Base-by-base conservation (phyloP, 2,329 filamentous ascomycete species). In the Metarhizium guizhouense region DNA sequence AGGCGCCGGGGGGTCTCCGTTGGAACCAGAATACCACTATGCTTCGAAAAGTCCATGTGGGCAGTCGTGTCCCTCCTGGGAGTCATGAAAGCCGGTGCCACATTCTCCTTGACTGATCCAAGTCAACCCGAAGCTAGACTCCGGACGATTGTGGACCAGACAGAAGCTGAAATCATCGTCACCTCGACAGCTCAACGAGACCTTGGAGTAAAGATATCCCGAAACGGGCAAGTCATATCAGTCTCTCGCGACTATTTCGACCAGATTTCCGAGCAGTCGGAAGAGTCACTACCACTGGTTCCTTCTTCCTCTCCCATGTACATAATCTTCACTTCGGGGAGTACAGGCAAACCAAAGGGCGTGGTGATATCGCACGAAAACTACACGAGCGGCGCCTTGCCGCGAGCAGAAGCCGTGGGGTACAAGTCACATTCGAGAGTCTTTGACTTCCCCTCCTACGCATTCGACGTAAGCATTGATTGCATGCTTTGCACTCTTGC, bases 241-340 rank as follows among this genome's bases (percentile, higher is more conserved):
- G 61, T 73, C n/a, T 47, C 6, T n/a, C n/a, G 43, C 16, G 60
- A 66, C 5, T 62, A 66, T 42, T 60, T 68, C 42, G 62, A 65
- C 51, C 57, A 53, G 18, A 18, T 61, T 57, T 14, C 57, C 54
- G 16, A 58, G 56, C 34, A 57, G 57, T 7, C 56, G 59, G 3
- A 61, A 49, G 40, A 59, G 52, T 40, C 51, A 10, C 62, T 74
- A 1, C 72, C 73, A 0, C 51, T 56, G 0, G 72, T 78, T n/a
- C 67, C 83, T 3, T 60, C 74, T 2, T 65, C 65, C 5, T 66
- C 70, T 1, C 71, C 75, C 8, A 71, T 78, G 38, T 80, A 79
- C 58, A 79, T 85, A 61, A 83, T 85, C 63, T 86, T 85, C 64
- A 86, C 83, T 11, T 85, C 82, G 0, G 83, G 83, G 14, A 85